Percentiles rank a stretch among this genome's conserved stretches.
These are phyloP conservation scores for Aspergillus steynii DNA, from an alignment of 495 filamentous ascomycete species.

Conservation along the genomic window DNA sequence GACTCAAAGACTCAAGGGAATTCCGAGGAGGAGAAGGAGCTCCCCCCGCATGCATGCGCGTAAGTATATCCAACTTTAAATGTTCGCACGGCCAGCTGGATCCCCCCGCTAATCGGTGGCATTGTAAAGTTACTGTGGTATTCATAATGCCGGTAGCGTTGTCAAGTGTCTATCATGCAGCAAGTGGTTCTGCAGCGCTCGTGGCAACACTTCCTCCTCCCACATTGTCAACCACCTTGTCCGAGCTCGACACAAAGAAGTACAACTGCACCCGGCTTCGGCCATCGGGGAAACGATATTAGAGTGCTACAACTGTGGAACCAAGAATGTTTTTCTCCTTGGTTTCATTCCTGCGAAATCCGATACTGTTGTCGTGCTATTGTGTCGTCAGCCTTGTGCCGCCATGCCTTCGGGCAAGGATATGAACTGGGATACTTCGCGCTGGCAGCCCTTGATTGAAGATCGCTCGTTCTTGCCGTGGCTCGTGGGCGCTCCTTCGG, in stretches of 20 bases:
- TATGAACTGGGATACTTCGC: slow-evolving; percentile 99
- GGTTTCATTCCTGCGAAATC: slow-evolving; percentile 99
- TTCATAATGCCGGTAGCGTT: slow-evolving; percentile 91
- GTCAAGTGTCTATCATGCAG: slow-evolving; percentile 94
- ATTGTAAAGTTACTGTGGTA: slow-evolving; percentile 82
- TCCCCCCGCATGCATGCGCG: slow-evolving; percentile 96
- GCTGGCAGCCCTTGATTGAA: slow-evolving; percentile 97
- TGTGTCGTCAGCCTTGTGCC: slow-evolving; percentile 96
- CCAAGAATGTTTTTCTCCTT: slow-evolving; percentile 98
- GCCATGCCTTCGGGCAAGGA: slow-evolving; percentile 96
- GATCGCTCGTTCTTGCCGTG: slow-evolving; percentile 93
- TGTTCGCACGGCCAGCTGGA: neutral
- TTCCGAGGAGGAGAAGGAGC: slow-evolving; percentile 83
- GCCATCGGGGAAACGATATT: slow-evolving; percentile 96
- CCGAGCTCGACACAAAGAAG: slow-evolving; percentile 96
- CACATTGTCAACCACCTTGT: slow-evolving; percentile 99
- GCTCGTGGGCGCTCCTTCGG: slow-evolving; percentile 87
- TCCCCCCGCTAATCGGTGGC: neutral
- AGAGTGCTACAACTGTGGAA: slow-evolving; percentile 99
- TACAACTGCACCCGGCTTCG: slow-evolving; percentile 91
- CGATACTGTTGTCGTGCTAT: slow-evolving; percentile 93
- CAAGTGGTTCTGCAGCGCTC: slow-evolving; percentile 99
- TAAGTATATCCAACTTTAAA: slow-evolving; percentile 48
- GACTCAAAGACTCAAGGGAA: slow-evolving; percentile 64
- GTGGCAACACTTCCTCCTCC: slow-evolving; percentile 93